Percentiles rank a stretch among this genome's conserved stretches.
phyloP scores from a whole-genome alignment of 2,329 filamentous ascomycete genomes.

The Emergomyces africanus region DNA sequence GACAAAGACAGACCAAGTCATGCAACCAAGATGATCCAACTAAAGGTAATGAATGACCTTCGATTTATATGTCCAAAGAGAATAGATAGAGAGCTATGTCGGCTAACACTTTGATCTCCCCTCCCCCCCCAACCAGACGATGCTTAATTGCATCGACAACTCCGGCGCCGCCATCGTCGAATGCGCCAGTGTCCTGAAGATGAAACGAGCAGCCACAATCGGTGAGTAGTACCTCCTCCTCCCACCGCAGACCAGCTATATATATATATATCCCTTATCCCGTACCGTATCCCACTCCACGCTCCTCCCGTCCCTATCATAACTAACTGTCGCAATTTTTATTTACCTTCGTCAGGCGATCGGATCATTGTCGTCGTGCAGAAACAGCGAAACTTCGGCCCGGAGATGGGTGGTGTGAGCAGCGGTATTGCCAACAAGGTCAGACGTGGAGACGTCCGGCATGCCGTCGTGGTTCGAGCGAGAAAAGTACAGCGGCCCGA shows the following conservation, averaged over 20 bases:
- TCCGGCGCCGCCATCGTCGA: constrained; percentile 95
- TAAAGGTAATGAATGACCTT: constrained; percentile 62
- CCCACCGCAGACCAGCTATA: neutral
- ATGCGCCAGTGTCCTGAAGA: constrained; percentile 84
- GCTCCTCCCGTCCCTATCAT: neutral
- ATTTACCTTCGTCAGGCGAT: constrained; percentile 63
- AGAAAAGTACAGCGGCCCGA: constrained; percentile 76
- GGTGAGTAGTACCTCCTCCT: constrained; percentile 50
- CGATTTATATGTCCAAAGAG: no score
- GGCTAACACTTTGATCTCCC: neutral
- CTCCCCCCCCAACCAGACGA: no score
- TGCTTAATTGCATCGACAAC: constrained; percentile 99
- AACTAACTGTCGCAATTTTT: no score
- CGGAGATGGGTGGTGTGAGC: constrained; percentile 57
- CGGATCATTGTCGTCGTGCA: constrained; percentile 96
- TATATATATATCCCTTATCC: neutral
- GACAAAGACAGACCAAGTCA: constrained; percentile 13
- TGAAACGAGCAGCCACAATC: constrained; percentile 73
- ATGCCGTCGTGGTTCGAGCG: constrained; percentile 90
- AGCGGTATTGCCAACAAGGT: constrained; percentile 82
- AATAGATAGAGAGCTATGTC: neutral
- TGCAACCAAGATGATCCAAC: constrained; percentile 67
- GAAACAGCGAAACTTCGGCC: constrained; percentile 71
- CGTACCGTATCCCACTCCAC: neutral
- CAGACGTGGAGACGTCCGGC: constrained; percentile 87